A percentile compares a stretch with the other conserved stretches of the same genome.
Evolutionary conservation across 257 asterid species (phyloP).

Genomic region (Leptodermis oblonga): DNA sequence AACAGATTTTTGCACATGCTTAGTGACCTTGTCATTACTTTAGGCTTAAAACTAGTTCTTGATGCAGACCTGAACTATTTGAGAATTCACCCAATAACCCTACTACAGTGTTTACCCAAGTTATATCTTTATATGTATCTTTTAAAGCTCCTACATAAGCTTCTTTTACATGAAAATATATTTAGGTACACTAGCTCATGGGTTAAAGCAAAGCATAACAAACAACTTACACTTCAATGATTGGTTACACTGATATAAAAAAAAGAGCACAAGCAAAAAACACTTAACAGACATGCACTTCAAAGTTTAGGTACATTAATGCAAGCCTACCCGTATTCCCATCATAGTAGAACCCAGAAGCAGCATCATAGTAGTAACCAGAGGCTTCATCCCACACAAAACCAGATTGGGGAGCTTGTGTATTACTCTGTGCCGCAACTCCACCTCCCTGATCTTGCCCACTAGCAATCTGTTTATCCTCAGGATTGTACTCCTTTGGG

Average conservation of each 20-base stretch:
- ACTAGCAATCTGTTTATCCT: slow-evolving; percentile 55
- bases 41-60: neutral
- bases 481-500: slow-evolving; percentile 94
- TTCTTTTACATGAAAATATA: neutral
- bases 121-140: neutral
- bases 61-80: neutral
- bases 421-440: slow-evolving; percentile 42
- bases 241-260: neutral
- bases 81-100: neutral
- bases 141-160: too few species aligned
- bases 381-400: slow-evolving; percentile 99
- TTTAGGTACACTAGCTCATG: neutral
- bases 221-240: neutral
- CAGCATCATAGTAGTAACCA: slow-evolving; percentile 93
- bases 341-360: slow-evolving; percentile 97
- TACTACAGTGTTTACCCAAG: neutral
- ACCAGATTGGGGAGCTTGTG: slow-evolving; percentile 82
- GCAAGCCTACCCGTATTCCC: slow-evolving; percentile 73
- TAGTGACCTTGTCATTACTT: neutral
- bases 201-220: neutral
- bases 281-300: neutral
- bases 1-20: neutral
- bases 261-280: neutral
- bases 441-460: slow-evolving; percentile 57
- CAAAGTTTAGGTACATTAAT: slow-evolving; percentile 6